Conservation (phyloP, 805 yeast species). For the Starmerella scarabaei region DNA sequence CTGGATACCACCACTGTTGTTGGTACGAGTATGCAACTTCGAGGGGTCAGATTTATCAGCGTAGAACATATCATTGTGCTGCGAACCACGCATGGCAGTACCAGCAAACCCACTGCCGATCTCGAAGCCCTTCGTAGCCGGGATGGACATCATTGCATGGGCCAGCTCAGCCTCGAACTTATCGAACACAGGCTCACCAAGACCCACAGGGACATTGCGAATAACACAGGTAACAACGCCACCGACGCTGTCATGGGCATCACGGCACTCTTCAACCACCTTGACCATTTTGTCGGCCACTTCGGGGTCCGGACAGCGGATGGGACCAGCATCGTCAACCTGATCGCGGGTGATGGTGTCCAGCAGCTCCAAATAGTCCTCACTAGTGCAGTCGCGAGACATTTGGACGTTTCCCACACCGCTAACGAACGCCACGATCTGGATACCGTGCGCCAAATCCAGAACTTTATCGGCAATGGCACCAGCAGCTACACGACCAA, state of each 20-base stretch:
- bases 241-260: constrained; percentile 83
- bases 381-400: constrained; percentile 55
- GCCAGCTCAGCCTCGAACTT: constrained; percentile 91
- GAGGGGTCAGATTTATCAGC: constrained; percentile 42
- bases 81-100: constrained; percentile 76
- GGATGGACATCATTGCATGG: constrained; percentile 94
- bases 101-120: constrained; percentile 94
- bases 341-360: constrained; percentile 72
- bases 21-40: constrained; percentile 70
- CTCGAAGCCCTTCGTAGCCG: constrained; percentile 97
- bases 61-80: constrained; percentile 78
- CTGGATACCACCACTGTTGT: constrained; percentile 93
- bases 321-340: constrained; percentile 79
- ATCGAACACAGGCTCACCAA: constrained; percentile 97
- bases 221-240: constrained; percentile 97
- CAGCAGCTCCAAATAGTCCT: constrained; percentile 52
- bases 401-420: constrained; percentile 74
- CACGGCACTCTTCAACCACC: constrained; percentile 77
- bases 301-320: constrained; percentile 77
- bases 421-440: constrained; percentile 93
- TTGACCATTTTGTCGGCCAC: constrained; percentile 69
- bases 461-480: constrained; percentile 93
- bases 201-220: constrained; percentile 86
- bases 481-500: constrained; percentile 98
- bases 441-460: constrained; percentile 62